Evolutionary conservation across 2,329 filamentous ascomycete species (phyloP).

Genomic region (Pseudogymnoascus pannorum): DNA sequence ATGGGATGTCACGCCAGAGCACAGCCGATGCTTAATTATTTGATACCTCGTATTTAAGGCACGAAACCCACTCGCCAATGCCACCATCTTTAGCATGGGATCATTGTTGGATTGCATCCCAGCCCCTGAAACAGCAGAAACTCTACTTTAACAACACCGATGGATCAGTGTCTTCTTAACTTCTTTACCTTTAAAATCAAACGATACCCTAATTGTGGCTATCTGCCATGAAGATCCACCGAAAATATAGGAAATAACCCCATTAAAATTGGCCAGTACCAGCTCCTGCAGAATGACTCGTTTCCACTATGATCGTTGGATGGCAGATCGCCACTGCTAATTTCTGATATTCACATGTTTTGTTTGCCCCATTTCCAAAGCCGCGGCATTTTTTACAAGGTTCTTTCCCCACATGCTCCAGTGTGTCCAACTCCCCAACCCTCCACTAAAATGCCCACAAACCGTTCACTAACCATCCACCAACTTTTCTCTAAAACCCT

Average conservation of each 20-base stretch:
- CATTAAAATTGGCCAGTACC: slow-evolving; percentile 1
- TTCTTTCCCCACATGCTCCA: slow-evolving; percentile 7
- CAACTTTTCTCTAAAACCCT: background rate
- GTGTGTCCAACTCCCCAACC: background rate
- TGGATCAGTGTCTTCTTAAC: background rate
- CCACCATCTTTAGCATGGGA: background rate
- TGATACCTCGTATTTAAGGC: background rate
- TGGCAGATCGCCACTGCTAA: background rate
- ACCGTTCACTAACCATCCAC: background rate
- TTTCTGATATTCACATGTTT: slow-evolving; percentile 8
- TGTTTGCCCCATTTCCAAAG: background rate
- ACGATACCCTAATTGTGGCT: background rate
- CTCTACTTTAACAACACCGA: background rate
- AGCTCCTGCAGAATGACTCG: background rate
- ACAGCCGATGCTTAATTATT: background rate
- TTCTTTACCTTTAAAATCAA: background rate
- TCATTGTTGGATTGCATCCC: background rate
- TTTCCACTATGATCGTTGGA: background rate
- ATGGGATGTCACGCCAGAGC: too few relatives aligned
- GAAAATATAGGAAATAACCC: background rate
- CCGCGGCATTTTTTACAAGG: slow-evolving; percentile 8
- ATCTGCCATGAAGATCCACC: background rate
- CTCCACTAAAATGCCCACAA: background rate
- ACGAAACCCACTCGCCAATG: background rate
- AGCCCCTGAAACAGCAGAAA: background rate